Evolutionary conservation across 768 basidiomycete species (phyloP).

Genomic region (Suillus subaureus): DNA sequence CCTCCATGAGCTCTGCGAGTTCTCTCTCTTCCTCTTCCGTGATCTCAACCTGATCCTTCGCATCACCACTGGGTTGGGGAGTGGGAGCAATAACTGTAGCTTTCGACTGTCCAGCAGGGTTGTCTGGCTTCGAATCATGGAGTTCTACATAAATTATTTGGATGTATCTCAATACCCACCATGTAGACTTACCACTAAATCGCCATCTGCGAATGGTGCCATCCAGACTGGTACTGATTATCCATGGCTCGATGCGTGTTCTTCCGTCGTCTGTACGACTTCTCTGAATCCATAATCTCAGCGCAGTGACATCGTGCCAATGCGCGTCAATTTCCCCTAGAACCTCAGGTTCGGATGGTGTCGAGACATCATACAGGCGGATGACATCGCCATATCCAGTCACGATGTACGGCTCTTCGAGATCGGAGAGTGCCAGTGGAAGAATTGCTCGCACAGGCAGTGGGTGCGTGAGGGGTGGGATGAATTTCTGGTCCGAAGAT

Average conservation of each 20-base stretch:
- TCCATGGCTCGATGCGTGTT: slow-evolving; percentile 71
- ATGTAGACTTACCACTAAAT: slow-evolving; percentile 53
- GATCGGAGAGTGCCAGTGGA: slow-evolving; percentile 61
- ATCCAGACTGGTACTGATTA: slow-evolving; percentile 84
- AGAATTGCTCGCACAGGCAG: slow-evolving; percentile 73
- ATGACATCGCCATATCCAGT: slow-evolving; percentile 86
- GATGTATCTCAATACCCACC: not conserved
- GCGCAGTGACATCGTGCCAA: slow-evolving; percentile 83
- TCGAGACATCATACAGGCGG: slow-evolving; percentile 77
- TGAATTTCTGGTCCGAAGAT: slow-evolving; percentile 36
- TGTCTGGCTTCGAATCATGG: slow-evolving; percentile 24
- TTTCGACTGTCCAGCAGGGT: slow-evolving; percentile 20
- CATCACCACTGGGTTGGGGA: slow-evolving; percentile 29
- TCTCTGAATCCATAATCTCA: slow-evolving; percentile 71
- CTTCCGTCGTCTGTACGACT: slow-evolving; percentile 45
- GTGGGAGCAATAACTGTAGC: slow-evolving; percentile 27
- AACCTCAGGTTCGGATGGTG: slow-evolving; percentile 65
- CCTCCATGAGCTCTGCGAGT: slow-evolving; percentile 75
- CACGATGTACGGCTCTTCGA: slow-evolving; percentile 74
- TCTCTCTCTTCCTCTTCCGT: slow-evolving; percentile 92
- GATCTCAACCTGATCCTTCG: slow-evolving; percentile 42
- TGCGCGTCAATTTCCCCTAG: slow-evolving; percentile 82
- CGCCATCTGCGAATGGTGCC: slow-evolving; percentile 87
- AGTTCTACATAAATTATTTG: slow-evolving; percentile 24
- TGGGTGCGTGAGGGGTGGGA: slow-evolving; percentile 60